Conservation (phyloP, 2,329 filamentous ascomycete species). For the Penicillium glabrum region DNA sequence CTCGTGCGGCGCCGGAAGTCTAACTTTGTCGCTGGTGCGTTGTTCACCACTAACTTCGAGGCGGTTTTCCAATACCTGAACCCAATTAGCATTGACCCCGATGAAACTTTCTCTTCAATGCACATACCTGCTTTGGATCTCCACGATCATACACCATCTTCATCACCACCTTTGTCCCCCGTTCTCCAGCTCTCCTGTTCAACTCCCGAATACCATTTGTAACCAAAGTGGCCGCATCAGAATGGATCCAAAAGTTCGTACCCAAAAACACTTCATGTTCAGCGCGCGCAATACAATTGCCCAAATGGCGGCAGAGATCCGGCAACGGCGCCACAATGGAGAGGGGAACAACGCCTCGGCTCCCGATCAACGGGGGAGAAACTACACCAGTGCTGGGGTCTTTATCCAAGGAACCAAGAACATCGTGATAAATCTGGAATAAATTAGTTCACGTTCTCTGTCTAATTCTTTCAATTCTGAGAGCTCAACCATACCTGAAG, state of each 20-base stretch:
- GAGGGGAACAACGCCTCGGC: constrained; percentile 64
- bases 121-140: constrained; percentile 56
- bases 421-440: constrained; percentile 63
- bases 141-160: constrained; percentile 77
- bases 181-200: constrained; percentile 61
- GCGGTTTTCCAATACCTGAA: constrained; percentile 60
- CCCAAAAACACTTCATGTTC: constrained; percentile 71
- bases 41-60: constrained; percentile 58
- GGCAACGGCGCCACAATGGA: constrained; percentile 69
- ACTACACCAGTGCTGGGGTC: constrained; percentile 50
- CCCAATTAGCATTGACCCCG: background rate
- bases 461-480: too few relatives aligned
- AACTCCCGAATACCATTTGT: constrained; percentile 69
- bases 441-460: background rate
- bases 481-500: constrained; percentile 46
- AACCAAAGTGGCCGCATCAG: constrained; percentile 65
- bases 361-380: constrained; percentile 61
- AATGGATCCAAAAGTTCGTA: constrained; percentile 75
- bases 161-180: constrained; percentile 60
- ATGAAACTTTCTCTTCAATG: background rate
- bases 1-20: constrained; percentile 62
- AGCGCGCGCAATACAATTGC: constrained; percentile 72
- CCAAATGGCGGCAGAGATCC: constrained; percentile 72
- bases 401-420: constrained; percentile 47
- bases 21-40: constrained; percentile 59